These are phyloP conservation scores for Apiospora pterosperma DNA, from an alignment of 2,329 filamentous ascomycete genomes.

Conservation along the genomic window DNA sequence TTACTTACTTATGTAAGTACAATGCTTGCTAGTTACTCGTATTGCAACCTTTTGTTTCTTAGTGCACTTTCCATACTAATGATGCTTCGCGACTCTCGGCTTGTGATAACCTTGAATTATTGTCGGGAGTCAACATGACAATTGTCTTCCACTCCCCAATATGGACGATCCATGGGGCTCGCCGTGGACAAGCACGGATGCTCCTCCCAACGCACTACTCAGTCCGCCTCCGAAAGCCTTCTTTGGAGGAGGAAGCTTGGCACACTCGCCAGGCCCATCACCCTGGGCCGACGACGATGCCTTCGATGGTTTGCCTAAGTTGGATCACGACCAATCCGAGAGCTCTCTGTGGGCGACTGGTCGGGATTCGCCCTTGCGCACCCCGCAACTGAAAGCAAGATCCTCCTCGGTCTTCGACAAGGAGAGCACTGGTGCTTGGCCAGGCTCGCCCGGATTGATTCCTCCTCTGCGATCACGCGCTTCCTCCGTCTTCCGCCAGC, in stretches of 20 bases:
- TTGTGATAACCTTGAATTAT: neutral
- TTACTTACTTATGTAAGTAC: neutral
- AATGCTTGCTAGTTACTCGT: neutral
- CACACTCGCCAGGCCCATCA: constrained; percentile 29
- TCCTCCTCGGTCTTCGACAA: constrained; percentile 28
- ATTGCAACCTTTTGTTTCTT: neutral
- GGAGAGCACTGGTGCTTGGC: constrained; percentile 37
- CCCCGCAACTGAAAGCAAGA: constrained; percentile 25
- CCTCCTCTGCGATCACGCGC: constrained; percentile 27
- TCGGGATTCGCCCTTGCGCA: constrained; percentile 22
- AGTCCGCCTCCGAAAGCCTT: constrained; percentile 41
- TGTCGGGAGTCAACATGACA: constrained; percentile 23
- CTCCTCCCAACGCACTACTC: constrained; percentile 29
- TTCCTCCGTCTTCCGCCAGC: constrained; percentile 29
- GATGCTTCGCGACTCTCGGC: neutral
- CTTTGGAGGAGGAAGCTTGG: constrained; percentile 21
- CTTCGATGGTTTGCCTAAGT: constrained; percentile 35
- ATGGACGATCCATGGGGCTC: constrained; percentile 65
- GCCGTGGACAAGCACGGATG: constrained; percentile 50
- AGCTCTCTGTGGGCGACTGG: constrained; percentile 30
- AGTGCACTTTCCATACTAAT: neutral
- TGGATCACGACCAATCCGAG: constrained; percentile 18
- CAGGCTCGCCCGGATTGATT: constrained; percentile 30
- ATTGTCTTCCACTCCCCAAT: constrained; percentile 19
- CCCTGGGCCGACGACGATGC: constrained; percentile 39